A percentile compares a stretch with the other conserved stretches of the same genome.
These are phyloP conservation scores for Yamadazyma mexicana DNA, from an alignment of 1,139 yeast genomes.

Conservation along the genomic window DNA sequence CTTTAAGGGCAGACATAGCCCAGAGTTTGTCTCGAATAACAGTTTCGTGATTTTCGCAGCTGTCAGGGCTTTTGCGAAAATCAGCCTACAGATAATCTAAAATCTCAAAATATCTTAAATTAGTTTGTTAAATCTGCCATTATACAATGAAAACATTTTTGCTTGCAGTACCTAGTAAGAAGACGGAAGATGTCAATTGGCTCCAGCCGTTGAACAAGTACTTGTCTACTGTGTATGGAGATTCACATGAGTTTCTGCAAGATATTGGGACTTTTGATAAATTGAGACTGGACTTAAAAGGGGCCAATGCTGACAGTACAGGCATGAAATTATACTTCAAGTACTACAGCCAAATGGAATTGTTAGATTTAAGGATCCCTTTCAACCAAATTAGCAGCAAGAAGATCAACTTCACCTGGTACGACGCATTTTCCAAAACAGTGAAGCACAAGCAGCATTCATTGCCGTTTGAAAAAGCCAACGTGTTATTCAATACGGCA, in stretches of 20 bases:
- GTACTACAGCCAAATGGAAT: constrained; percentile 82
- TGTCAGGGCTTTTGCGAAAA: too few species aligned
- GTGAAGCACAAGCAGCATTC: constrained; percentile 49
- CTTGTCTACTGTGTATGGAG: constrained; percentile 64
- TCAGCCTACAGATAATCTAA: not conserved
- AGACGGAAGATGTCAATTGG: constrained; percentile 69
- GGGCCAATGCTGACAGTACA: constrained; percentile 52
- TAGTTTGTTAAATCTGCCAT: not conserved
- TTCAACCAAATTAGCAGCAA: constrained; percentile 53
- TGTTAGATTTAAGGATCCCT: constrained; percentile 75
- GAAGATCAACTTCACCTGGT: constrained; percentile 73
- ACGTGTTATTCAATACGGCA: constrained; percentile 66
- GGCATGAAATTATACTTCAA: constrained; percentile 57
- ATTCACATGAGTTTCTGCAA: constrained; percentile 53
- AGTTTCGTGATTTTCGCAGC: too few species aligned
- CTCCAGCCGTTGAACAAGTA: constrained; percentile 58
- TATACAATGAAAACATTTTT: constrained; percentile 44
- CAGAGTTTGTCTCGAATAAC: too few species aligned
- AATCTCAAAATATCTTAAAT: not conserved
- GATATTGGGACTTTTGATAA: constrained; percentile 59
- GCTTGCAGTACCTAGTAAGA: constrained; percentile 45
- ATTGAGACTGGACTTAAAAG: constrained; percentile 62
- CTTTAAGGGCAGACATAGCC: too few species aligned
- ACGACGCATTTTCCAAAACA: constrained; percentile 59
- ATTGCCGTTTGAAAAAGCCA: constrained; percentile 88